These are phyloP conservation scores for Pythium volutum DNA, from an alignment of 352 stramenopile species.

Conservation along the genomic window DNA sequence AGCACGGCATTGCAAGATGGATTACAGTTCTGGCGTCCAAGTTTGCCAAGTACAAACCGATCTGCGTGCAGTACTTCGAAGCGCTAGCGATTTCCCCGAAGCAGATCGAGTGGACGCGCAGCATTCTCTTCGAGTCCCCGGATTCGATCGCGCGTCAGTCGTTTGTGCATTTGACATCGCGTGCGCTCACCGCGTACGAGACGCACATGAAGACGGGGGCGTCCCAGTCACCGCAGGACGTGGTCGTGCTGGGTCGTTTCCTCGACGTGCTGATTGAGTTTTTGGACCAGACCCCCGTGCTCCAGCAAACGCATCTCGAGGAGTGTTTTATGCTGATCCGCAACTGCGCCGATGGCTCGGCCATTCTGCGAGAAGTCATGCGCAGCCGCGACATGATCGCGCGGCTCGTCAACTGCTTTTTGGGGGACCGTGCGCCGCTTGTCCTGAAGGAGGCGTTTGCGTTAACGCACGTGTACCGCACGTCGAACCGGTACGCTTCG, in stretches of 20 bases:
- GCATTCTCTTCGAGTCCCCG: slow-evolving; percentile 80
- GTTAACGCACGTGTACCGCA: slow-evolving; percentile 42
- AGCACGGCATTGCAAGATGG: slow-evolving; percentile 82
- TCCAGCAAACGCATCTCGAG: slow-evolving; percentile 81
- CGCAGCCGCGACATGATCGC: slow-evolving; percentile 70
- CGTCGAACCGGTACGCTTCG: slow-evolving; percentile 52
- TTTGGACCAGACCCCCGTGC: slow-evolving; percentile 68
- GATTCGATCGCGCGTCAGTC: slow-evolving; percentile 85
- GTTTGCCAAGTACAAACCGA: slow-evolving; percentile 66
- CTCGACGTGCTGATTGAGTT: slow-evolving; percentile 53
- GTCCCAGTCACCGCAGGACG: slow-evolving; percentile 21
- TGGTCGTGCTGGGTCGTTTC: slow-evolving; percentile 34
- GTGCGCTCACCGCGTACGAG: slow-evolving; percentile 68
- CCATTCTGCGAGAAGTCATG: slow-evolving; percentile 44
- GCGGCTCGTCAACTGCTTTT: slow-evolving; percentile 79
- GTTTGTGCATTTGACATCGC: slow-evolving; percentile 79
- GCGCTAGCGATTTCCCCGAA: slow-evolving; percentile 51
- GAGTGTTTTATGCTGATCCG: slow-evolving; percentile 85
- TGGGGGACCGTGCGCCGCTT: slow-evolving; percentile 61
- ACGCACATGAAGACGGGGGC: slow-evolving; percentile 36
- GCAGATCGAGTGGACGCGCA: slow-evolving; percentile 52
- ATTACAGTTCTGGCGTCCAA: slow-evolving; percentile 73
- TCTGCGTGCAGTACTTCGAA: slow-evolving; percentile 72
- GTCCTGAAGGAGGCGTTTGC: slow-evolving; percentile 74
- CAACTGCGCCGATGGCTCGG: slow-evolving; percentile 69